Evolutionary conservation across 1,284 basidiomycete genomes (phyloP), one percentile per base, ranked within the genome.

Genomic region (Porogramme epimiltina): DNA sequence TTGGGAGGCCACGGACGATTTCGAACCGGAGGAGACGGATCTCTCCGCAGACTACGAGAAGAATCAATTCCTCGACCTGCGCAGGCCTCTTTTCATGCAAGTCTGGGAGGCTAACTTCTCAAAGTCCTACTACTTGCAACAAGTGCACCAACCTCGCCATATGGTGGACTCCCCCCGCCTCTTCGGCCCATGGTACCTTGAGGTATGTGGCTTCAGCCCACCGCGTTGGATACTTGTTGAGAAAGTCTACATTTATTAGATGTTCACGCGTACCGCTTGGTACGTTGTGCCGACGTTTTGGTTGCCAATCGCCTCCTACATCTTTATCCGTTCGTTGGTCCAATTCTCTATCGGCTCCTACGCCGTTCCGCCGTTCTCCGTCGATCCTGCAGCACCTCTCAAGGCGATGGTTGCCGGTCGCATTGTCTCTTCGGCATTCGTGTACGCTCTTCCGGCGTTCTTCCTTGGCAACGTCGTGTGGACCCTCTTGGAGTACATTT

Each of bases 61-160:
- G 74, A 93, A 91, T 70, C 81, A 93, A 67, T 99, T 99, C 73
- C 77, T 99, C 56, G 96, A 99, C 70, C 81, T 99, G 25, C 81
- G 84, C 60, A 85, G 88, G 69, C 94, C 97, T 3, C 72, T 99
- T 56, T 73, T 98, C 61, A 75, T 79, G 68, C 94, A 98, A 71
- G 82, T 97, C 63, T 92, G 88, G 86, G 73, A 84, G 56, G 81
- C 83, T 28, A 90, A 91, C 67, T 97, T 91, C 66, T 89, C 89
- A 66, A 99, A 99, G 78, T 85, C 90, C 20, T 99, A 97, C 69
- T 99, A 99, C 70, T 78, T 99, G 47, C 83, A 93, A 66, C 96
- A 99, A 71, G 94, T 99, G 0, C 96, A 99, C 71, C 93, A 96
- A 71, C 92, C 96, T 6, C 86, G 96, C 43, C 97, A 99, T 71